Evolutionary conservation across 176 grass and related monocot species (phyloP), one percentile per base, ranked within the genome.

Genomic region (Oryza australiensis): DNA sequence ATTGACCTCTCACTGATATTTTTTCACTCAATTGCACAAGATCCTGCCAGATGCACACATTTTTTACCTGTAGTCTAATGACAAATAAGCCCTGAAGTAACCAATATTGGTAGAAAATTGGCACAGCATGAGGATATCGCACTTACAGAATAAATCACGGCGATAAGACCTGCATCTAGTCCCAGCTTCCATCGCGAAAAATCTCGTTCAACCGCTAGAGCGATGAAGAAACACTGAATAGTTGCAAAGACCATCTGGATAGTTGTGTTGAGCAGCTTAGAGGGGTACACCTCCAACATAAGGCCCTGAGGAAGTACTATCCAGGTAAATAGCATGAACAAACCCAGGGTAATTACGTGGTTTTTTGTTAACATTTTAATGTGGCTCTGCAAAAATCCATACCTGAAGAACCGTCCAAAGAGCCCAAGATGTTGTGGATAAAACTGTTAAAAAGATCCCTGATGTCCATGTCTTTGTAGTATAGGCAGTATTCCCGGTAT

Each of bases 401-500:
- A 91, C 92, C 89, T 91, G 81, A 59, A 91, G 46, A 46, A 91
- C 83, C 42, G 81, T 80, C 92, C 92, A 94, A 26, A 91, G 30
- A 42, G 89, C 85, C 77, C 81, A 89, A 29, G 28, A n/a, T 45
- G 42, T 27, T 74, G 82, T 72, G 26, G 87, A 66, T 5, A 87
- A 20, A 46, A 69, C 53, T 12, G 64, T 72, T 5, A 89, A 32
- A 67, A 89, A 87, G 71, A 78, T 59, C 55, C 92, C 92, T 22
- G 78, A 13, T 53, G 84, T 79, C 92, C 89, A 94, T 51, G 22
- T 40, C 16, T 16, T 34, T 23, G 32, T 14, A 28, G 84, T 42
- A 60, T 72, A 60, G 42, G 74, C 41, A 32, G 1, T 30, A 75
- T 7, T 40, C 48, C 63, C 62, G 35, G 57, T 23, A 34, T 20